phyloP scores from a whole-genome alignment of 805 yeast species.

The Grigorovia yakushimaensis region DNA sequence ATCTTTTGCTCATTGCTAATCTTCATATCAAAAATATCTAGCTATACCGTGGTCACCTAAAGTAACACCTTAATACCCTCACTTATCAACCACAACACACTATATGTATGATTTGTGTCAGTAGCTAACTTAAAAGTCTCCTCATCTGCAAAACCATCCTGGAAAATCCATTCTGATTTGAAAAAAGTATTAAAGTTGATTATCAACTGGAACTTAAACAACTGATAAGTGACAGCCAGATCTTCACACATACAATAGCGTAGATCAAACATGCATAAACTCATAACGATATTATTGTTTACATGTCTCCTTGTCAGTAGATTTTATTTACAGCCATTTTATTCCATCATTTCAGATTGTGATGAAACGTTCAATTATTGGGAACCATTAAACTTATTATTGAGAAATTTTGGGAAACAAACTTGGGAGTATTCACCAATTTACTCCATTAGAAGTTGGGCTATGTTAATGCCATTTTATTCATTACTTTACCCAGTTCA shows the following conservation, averaged over 20 bases:
- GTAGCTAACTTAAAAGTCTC: neutral
- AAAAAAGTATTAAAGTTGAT: neutral
- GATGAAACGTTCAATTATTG: constrained; percentile 90
- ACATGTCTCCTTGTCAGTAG: constrained; percentile 19
- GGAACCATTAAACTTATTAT: constrained; percentile 78
- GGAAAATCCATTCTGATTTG: neutral
- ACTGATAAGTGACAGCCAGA: neutral
- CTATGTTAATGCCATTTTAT: constrained; percentile 47
- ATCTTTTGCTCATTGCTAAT: constrained; percentile 14
- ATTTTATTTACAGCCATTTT: constrained; percentile 34
- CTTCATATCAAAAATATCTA: neutral
- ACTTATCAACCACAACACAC: too few species aligned
- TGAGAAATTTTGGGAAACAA: constrained; percentile 80
- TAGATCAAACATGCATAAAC: neutral
- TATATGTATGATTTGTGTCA: too few species aligned
- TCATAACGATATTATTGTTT: constrained; percentile 6
- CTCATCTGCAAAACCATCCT: neutral
- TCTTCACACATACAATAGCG: neutral
- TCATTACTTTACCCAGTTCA: constrained; percentile 18
- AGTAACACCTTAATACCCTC: too few species aligned
- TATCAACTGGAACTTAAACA: neutral
- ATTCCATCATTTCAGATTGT: constrained; percentile 71
- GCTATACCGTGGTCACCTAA: too few species aligned
- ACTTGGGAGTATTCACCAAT: constrained; percentile 96
- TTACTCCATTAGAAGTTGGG: constrained; percentile 80